These are phyloP conservation scores for Colletotrichum melonis DNA, from an alignment of 2,329 filamentous ascomycete species.

Conservation along the genomic window DNA sequence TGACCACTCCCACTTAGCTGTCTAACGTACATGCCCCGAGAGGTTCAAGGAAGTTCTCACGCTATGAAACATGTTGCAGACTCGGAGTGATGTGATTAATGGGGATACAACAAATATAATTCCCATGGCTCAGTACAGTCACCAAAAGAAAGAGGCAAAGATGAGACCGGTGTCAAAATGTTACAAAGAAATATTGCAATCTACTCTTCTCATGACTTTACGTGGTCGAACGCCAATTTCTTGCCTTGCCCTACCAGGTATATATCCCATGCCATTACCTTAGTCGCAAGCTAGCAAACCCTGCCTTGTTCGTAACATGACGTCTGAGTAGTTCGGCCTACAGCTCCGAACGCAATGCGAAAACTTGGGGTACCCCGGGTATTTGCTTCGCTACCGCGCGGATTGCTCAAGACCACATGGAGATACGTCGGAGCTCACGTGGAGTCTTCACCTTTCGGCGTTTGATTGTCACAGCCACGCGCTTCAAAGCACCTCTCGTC, in stretches of 20 bases:
- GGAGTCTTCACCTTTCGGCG: not conserved
- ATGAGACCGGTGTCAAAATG: no score
- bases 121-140: no score
- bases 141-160: no score
- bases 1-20: no score
- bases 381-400: not conserved
- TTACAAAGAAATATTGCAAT: no score
- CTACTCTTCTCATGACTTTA: no score
- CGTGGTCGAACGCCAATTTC: no score
- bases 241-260: not conserved
- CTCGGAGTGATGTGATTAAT: no score
- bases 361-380: not conserved
- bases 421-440: not conserved
- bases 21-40: no score
- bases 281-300: not conserved
- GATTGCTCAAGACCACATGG: not conserved
- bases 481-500: not conserved
- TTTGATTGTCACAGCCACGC: not conserved
- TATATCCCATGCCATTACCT: not conserved
- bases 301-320: not conserved
- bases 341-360: not conserved
- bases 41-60: no score
- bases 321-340: not conserved
- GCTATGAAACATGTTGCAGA: no score
- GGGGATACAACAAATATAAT: no score